Conservation (phyloP, 164 flowering plant genomes). For the Malania oleifera region DNA sequence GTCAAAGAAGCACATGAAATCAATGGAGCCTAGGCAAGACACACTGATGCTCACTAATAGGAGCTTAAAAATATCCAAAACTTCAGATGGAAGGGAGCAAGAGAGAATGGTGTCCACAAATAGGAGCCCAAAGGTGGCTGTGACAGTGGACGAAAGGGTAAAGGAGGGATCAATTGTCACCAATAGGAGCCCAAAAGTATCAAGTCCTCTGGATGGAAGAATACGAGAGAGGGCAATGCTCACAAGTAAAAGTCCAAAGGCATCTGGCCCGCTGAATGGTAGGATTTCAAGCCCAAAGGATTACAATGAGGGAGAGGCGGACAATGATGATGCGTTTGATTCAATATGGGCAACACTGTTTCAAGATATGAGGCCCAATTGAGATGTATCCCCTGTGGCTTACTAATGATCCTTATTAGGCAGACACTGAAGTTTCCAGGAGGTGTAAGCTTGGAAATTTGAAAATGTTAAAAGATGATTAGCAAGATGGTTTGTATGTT, state of each 20-base stretch:
- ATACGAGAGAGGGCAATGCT: neutral
- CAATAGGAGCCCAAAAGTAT: slow-evolving; percentile 30
- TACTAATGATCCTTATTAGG: too few relatives aligned
- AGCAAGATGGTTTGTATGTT: too few relatives aligned
- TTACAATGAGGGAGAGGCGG: slow-evolving; percentile 14
- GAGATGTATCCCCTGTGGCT: slow-evolving; percentile 15
- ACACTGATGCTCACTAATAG: slow-evolving; percentile 6
- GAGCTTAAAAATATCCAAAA: slow-evolving; percentile 30
- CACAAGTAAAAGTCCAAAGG: neutral
- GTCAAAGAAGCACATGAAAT: slow-evolving; percentile 13
- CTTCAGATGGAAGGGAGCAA: slow-evolving; percentile 20
- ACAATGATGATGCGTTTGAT: slow-evolving; percentile 22
- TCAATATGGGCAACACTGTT: slow-evolving; percentile 67
- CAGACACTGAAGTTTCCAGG: too few relatives aligned
- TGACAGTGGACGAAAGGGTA: slow-evolving; percentile 32
- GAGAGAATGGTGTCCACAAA: slow-evolving; percentile 13
- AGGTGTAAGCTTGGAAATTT: too few relatives aligned
- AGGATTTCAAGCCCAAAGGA: slow-evolving; percentile 6
- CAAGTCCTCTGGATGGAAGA: slow-evolving; percentile 17
- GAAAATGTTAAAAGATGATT: too few relatives aligned
- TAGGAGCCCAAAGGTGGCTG: slow-evolving; percentile 24
- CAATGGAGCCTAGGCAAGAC: slow-evolving; percentile 10
- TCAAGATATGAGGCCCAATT: slow-evolving; percentile 73
- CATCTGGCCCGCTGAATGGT: slow-evolving; percentile 9
- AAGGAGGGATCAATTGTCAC: slow-evolving; percentile 18